Evolutionary conservation across 2,329 filamentous ascomycete species (phyloP), one percentile per base, ranked within the genome.

Genomic region (Cylindrodendrum hubeiense): DNA sequence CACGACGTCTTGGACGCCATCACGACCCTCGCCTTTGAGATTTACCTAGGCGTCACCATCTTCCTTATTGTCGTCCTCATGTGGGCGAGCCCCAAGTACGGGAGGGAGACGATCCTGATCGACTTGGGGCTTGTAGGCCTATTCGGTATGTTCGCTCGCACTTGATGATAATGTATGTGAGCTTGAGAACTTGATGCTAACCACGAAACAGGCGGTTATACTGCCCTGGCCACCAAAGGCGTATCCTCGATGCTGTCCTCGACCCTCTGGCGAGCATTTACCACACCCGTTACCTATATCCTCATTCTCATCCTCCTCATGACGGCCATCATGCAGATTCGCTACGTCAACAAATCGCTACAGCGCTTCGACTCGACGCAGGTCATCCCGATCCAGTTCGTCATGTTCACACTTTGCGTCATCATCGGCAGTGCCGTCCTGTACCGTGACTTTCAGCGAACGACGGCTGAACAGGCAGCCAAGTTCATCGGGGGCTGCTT

Each of bases 331-430:
- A 94, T 98, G 92, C 96, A 99, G 81, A 95, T 99, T 73, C 95
- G 94, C 77, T 99, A 98, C 77, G 88, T 99, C 77, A 99, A 98
- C 82, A 93, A 87, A 70, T 86, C 87, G 1, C 84, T 99, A 56
- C 95, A 98, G 78, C 90, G 93, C 50, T 99, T 98, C 82, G 94
- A 98, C 79, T 97, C 96, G 7, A 99, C 96, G 0, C 94, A 98
- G 78, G 96, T 99, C 71, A 99, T 99, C 68, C 96, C 96, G 0
- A 96, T 96, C 15, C 96, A 99, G 76, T 99, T 99, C 74, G 96
- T 99, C 53, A 88, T 97, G 68, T 99, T 99, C 79, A 99, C 96
- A 0, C 85, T 99, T 8, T 97, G 93, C 6, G 96, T 98, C 67
- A 98, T 99, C 72, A 86, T 97, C 55, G 96, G 96, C 61, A 98